Evolutionary conservation across 1,284 basidiomycete species (phyloP), one percentile per base, ranked within the genome.

Genomic region (Irpex sp.): DNA sequence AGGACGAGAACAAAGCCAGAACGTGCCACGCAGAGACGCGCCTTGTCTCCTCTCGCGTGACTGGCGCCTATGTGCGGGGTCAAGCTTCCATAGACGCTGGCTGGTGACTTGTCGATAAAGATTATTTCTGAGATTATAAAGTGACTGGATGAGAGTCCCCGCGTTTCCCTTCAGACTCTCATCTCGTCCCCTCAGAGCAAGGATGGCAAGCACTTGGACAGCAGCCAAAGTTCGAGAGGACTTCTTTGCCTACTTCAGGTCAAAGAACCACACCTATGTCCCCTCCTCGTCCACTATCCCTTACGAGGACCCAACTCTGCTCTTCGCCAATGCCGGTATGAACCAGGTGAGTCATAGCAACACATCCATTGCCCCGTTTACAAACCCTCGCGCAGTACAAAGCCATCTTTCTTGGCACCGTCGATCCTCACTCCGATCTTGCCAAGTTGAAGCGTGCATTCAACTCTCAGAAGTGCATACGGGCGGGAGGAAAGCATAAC

Each of bases 251-350:
- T 94, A 83, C 80, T 99, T 98, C 78, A 81, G 86, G 64, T 80
- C 81, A 58, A 87, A 88, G 71, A 82, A 85, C 67, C 97, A 99
- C 78, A 91, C 91, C 44, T 97, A 95, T 76, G 94, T 96, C 64
- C 91, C 91, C n/a, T 97, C 94, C 54, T 96, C 93, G 5, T 87
- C 93, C 11, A 97, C 95, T 56, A 93, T 99, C 69, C 97, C 97
- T 1, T 98, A 96, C 77, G 97, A 99, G 68, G 95, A 97, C 77
- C 94, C 97, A 2, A 98, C 97, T 5, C 84, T 99, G 51, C 87
- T 99, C 66, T 99, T 99, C 72, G 95, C 96, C 68, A 99, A 99
- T 81, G 97, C 97, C 68, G 94, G 96, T 64, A 97, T 97, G 95
- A 97, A 97, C 78, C 94, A 93, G 82, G 90, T 85, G 66, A 38